These are phyloP conservation scores for Pseudogymnoascus sp. DNA, from an alignment of 2,329 filamentous ascomycete species.

Conservation along the genomic window DNA sequence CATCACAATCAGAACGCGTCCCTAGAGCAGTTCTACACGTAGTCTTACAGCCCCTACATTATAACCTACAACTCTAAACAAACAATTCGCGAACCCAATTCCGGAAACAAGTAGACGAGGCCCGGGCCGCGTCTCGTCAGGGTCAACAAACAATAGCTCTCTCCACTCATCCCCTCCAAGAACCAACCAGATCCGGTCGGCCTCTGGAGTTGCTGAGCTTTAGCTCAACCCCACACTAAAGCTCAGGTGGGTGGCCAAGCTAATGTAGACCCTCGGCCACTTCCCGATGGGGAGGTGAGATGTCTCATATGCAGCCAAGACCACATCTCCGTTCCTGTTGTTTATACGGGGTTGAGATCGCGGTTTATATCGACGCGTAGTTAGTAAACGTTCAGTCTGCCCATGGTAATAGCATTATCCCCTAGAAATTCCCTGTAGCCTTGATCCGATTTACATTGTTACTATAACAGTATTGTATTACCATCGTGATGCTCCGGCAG, in stretches of 20 bases:
- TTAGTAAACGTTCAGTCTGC: background rate
- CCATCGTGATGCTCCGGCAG: background rate
- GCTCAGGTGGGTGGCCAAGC: background rate
- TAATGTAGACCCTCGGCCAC: background rate
- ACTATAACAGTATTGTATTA: background rate
- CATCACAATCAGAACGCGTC: background rate
- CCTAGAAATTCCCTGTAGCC: background rate
- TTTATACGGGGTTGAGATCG: background rate
- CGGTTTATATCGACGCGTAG: background rate
- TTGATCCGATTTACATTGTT: background rate
- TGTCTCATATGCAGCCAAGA: background rate
- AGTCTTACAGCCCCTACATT: background rate
- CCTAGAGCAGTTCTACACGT: background rate
- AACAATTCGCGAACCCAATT: background rate
- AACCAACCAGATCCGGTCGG: background rate
- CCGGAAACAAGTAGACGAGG: background rate
- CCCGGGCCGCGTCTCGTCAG: background rate
- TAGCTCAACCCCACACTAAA: background rate
- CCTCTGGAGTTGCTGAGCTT: background rate
- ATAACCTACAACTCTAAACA: background rate
- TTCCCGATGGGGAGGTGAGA: background rate
- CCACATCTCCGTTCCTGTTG: background rate
- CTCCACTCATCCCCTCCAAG: background rate
- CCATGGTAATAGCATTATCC: background rate
- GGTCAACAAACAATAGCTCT: background rate